Percentiles rank a stretch among this genome's conserved stretches.
phyloP scores from a whole-genome alignment of 768 basidiomycete genomes.

The Russula brevipes region DNA sequence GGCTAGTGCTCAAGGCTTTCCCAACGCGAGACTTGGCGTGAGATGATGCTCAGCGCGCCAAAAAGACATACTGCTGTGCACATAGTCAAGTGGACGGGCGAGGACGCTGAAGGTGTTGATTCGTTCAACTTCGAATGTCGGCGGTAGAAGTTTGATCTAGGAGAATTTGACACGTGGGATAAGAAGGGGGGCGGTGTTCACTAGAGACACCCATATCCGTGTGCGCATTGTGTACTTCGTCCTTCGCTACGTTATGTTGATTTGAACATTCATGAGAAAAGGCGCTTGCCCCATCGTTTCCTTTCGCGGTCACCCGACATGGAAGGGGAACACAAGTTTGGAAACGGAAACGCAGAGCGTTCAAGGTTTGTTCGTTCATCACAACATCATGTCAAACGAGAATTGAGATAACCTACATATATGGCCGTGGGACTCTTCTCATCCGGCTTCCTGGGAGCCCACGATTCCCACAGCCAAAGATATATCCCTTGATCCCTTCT shows the following conservation, averaged over 20 bases:
- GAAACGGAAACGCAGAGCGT: neutral
- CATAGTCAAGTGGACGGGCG: neutral
- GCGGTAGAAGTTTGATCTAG: neutral
- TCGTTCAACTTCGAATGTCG: neutral
- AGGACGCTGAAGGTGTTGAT: neutral
- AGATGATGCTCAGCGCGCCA: neutral
- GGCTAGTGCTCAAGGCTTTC: neutral
- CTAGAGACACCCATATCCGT: neutral
- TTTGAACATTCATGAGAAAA: neutral
- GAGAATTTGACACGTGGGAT: neutral
- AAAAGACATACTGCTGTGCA: neutral
- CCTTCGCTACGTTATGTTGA: neutral
- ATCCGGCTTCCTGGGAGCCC: neutral
- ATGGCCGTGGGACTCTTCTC: slow-evolving; percentile 6
- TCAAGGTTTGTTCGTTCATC: slow-evolving; percentile 21
- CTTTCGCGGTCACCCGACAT: neutral
- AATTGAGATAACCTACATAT: neutral
- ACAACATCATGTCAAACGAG: slow-evolving; percentile 23
- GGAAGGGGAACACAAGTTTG: slow-evolving; percentile 1
- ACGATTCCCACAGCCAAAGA: slow-evolving; percentile 16
- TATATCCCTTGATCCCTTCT: neutral
- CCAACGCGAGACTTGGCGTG: neutral
- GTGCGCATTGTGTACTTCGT: neutral
- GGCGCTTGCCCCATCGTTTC: neutral
- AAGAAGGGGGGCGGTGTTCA: neutral